Base-by-base conservation (phyloP, 768 basidiomycete species). In the Paxillus involutus region DNA sequence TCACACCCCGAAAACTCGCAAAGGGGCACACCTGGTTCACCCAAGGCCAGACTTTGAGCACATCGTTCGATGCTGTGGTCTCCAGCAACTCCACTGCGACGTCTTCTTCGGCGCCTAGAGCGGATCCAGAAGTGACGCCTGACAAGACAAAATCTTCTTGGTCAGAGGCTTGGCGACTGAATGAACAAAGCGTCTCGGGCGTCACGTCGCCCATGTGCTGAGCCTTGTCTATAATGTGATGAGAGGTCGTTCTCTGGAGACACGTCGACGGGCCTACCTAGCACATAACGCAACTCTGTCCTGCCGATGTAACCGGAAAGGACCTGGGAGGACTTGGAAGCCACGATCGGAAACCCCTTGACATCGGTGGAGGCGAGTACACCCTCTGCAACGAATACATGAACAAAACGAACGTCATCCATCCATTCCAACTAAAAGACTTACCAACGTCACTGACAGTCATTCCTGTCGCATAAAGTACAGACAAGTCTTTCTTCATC, bases 341-440 rank as follows among this genome's bases (percentile, higher is more conserved):
- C 81, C 26, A 97, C 80, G 42, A 99, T 82, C 0, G 97, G 97
- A 73, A 94, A 98, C 0, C 96, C 95, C 69, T 94, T 91, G 61
- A 92, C 89, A 47, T 83, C 77, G 0, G 88, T 89, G 40, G 80
- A 79, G 24, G 82, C 78, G 12, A 98, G 77, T 30, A 86, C 78
- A 16, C 76, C 76, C 71, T 94, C 95, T 94, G 61, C 14, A 44
- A 33, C 19, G 19, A 21, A 19, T 16, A 11, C n/a, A 45, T 67
- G 26, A 62, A 42, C 33, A 21, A 45, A 35, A 44, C 19, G 32
- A 19, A 35, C 5, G 13, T 5, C 5, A 35, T 35, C 40, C 19
- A 37, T 10, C 21, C 12, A 11, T 35, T 53, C 33, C 32, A 30
- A 40, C 56, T 51, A 17, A 52, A 44, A 9, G 11, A 62, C 89